These are phyloP conservation scores for Limnanthes douglasii DNA, from an alignment of 345 rosid genomes.

Conservation along the genomic window DNA sequence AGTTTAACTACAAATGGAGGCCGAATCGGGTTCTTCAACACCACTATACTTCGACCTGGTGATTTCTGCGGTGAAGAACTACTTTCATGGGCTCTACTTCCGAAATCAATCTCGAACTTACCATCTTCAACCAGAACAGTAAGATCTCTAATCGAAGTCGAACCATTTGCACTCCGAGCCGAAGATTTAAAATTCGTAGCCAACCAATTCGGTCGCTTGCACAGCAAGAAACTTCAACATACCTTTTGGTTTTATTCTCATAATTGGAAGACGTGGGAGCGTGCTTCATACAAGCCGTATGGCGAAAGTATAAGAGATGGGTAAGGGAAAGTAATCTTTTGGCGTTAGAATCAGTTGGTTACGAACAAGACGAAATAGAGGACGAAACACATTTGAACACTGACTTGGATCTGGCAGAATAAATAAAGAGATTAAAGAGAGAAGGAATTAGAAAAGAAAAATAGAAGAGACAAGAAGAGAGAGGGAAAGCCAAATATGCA, in stretches of 20 bases:
- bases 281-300: constrained; percentile 57
- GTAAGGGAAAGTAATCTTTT: constrained; percentile 28
- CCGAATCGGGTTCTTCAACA: constrained; percentile 61
- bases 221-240: constrained; percentile 80
- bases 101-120: constrained; percentile 26
- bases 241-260: constrained; percentile 90
- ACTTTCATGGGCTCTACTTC: constrained; percentile 70
- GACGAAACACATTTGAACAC: no score
- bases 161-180: constrained; percentile 67
- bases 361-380: constrained; percentile 11
- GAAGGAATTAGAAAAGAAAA: no score
- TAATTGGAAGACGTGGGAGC: constrained; percentile 85
- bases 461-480: no score
- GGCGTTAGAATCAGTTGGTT: constrained; percentile 24
- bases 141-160: constrained; percentile 43
- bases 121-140: constrained; percentile 72
- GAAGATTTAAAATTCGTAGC: constrained; percentile 65
- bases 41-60: constrained; percentile 56
- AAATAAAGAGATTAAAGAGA: no score
- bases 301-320: constrained; percentile 52
- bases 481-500: no score
- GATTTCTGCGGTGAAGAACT: constrained; percentile 91
- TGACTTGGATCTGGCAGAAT: no score
- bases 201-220: constrained; percentile 68
- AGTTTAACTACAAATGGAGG: constrained; percentile 88